Percentiles rank a stretch among this genome's conserved stretches.
These are phyloP conservation scores for Kokia cookei DNA, from an alignment of 441 rosid genomes.

Conservation along the genomic window DNA sequence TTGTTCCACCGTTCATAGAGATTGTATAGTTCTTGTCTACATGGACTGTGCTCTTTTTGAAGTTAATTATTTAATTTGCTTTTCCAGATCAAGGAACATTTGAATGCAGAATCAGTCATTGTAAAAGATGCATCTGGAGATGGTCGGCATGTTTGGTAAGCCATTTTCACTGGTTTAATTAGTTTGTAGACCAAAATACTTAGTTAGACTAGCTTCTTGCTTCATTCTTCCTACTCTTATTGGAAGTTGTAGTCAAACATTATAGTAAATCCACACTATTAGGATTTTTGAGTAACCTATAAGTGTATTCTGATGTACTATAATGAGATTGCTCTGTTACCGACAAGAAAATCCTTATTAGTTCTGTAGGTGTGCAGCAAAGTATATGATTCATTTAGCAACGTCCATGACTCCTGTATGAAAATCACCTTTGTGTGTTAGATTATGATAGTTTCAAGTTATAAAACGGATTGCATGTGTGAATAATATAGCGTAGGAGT, in stretches of 20 bases:
- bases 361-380: background rate
- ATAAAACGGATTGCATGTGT: background rate
- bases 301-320: too few relatives aligned
- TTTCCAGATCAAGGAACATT: conserved; percentile 71
- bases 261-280: background rate
- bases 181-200: background rate
- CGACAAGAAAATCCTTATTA: background rate
- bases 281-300: too few relatives aligned
- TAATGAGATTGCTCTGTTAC: background rate
- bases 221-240: background rate
- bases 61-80: background rate
- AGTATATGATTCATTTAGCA: background rate
- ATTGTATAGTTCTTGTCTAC: background rate
- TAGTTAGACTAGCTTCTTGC: background rate
- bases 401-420: background rate
- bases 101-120: conserved; percentile 70
- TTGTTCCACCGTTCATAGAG: background rate
- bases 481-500: background rate
- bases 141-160: conserved; percentile 89
- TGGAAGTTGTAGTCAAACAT: background rate
- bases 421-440: background rate
- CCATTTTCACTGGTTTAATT: background rate
- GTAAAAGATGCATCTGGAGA: conserved; percentile 90
- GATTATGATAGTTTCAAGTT: background rate
- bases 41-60: background rate